These are phyloP conservation scores for Vanrija sp. DNA, from an alignment of 1,284 basidiomycete species.

Conservation along the genomic window DNA sequence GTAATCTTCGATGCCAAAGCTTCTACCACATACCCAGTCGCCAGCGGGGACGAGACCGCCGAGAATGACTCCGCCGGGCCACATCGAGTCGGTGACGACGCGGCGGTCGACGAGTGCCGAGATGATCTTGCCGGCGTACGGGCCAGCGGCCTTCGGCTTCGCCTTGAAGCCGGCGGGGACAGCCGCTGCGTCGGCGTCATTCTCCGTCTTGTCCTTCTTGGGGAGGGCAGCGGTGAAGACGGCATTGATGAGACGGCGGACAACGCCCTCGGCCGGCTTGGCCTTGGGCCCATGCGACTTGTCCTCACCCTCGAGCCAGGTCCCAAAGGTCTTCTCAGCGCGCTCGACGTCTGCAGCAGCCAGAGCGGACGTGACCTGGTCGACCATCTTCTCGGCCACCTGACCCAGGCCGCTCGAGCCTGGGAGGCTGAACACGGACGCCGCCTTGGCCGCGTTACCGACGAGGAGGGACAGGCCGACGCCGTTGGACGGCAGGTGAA, in stretches of 20 bases:
- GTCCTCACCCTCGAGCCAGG: slow-evolving; percentile 16
- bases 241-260: slow-evolving; percentile 10
- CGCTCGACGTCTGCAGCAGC: slow-evolving; percentile 6
- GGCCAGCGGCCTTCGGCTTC: slow-evolving; percentile 13
- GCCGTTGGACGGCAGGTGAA: slow-evolving; percentile 29
- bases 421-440: slow-evolving; percentile 16
- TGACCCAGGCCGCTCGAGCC: background rate
- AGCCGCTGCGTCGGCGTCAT: background rate
- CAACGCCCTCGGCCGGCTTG: slow-evolving; percentile 1
- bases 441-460: slow-evolving; percentile 25
- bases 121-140: slow-evolving; percentile 32
- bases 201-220: background rate
- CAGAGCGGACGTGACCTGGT: slow-evolving; percentile 4
- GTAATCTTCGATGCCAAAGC: slow-evolving; percentile 17
- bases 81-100: slow-evolving; percentile 37
- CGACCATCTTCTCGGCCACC: slow-evolving; percentile 5
- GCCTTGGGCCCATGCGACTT: background rate
- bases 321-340: slow-evolving; percentile 14
- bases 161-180: background rate
- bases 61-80: slow-evolving; percentile 31
- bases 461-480: slow-evolving; percentile 37
- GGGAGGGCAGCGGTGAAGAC: slow-evolving; percentile 27
- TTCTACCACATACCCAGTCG: slow-evolving; percentile 43
- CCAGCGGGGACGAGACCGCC: slow-evolving; percentile 33
- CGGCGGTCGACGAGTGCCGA: slow-evolving; percentile 25